A percentile compares a stretch with the other conserved stretches of the same genome.
These are phyloP conservation scores for Debaryomyces coudertii DNA, from an alignment of 1,139 yeast species.

Conservation along the genomic window DNA sequence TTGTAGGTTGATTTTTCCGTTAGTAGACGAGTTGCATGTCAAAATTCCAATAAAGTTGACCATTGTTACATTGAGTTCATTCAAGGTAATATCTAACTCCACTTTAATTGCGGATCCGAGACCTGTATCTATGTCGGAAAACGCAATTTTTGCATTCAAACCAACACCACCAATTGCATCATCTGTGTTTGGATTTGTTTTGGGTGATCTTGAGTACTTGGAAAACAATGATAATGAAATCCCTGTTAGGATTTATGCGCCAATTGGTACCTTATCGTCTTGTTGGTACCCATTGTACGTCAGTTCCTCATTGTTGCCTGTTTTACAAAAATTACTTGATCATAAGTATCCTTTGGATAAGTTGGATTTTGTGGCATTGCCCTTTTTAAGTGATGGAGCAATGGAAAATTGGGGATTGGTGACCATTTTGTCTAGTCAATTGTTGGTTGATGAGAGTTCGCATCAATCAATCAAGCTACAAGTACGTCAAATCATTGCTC, in stretches of 20 bases:
- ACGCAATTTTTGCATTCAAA: slow-evolving; percentile 43
- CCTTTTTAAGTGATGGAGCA: slow-evolving; percentile 73
- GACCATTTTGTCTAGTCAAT: slow-evolving; percentile 56
- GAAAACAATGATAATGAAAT: slow-evolving; percentile 34
- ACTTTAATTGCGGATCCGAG: slow-evolving; percentile 28
- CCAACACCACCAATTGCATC: slow-evolving; percentile 61
- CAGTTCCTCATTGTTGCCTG: slow-evolving; percentile 53
- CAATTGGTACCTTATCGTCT: slow-evolving; percentile 52
- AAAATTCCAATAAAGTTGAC: slow-evolving; percentile 56
- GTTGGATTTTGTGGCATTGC: slow-evolving; percentile 66
- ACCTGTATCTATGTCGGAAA: slow-evolving; percentile 24
- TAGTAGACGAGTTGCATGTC: slow-evolving; percentile 61
- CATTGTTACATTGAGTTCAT: slow-evolving; percentile 46
- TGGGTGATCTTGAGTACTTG: slow-evolving; percentile 64
- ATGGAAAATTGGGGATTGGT: slow-evolving; percentile 80
- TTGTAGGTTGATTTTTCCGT: slow-evolving; percentile 64
- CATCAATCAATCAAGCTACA: slow-evolving; percentile 24
- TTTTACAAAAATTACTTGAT: slow-evolving; percentile 45
- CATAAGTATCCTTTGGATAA: slow-evolving; percentile 58
- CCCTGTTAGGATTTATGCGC: slow-evolving; percentile 57
- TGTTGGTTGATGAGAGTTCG: slow-evolving; percentile 42
- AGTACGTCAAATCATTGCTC: slow-evolving; percentile 60
- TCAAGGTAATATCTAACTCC: slow-evolving; percentile 55
- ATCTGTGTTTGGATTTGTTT: slow-evolving; percentile 64
- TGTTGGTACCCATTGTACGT: slow-evolving; percentile 51